Conservation (phyloP, 192 early-diverging fungal genomes). For the Podila epigama region DNA sequence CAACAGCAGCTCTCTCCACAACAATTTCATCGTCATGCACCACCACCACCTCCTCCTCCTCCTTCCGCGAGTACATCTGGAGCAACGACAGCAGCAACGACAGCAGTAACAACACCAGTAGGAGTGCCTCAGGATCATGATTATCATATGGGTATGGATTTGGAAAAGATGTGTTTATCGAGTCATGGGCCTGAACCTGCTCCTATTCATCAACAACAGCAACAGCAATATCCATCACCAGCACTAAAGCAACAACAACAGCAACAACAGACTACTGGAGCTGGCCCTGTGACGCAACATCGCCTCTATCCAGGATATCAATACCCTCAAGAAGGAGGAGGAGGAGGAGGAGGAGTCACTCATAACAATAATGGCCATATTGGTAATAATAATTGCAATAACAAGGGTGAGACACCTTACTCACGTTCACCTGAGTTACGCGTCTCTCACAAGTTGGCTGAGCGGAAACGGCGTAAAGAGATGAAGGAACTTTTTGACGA, state of each 20-base stretch:
- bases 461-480: slow-evolving; percentile 85
- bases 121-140: slow-evolving; percentile 26
- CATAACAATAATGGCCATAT: too few relatives aligned
- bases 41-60: not conserved
- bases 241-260: slow-evolving; percentile 19
- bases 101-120: not conserved
- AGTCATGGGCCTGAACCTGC: slow-evolving; percentile 2
- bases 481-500: slow-evolving; percentile 94
- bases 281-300: slow-evolving; percentile 11
- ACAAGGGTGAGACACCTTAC: slow-evolving; percentile 63
- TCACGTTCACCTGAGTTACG: slow-evolving; percentile 79
- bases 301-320: slow-evolving; percentile 45
- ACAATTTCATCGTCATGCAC: not conserved
- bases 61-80: too few relatives aligned
- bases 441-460: slow-evolving; percentile 88
- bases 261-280: slow-evolving; percentile 15
- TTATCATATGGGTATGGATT: slow-evolving; percentile 27
- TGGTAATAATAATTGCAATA: slow-evolving; percentile 1
- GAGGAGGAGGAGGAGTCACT: not conserved
- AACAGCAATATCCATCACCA: slow-evolving; percentile 11
- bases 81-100: slow-evolving; percentile 2
- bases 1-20: slow-evolving; percentile 1
- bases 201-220: not conserved
- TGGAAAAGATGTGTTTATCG: slow-evolving; percentile 39
- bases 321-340: slow-evolving; percentile 3